Evolutionary conservation across 352 stramenopile genomes (phyloP), one percentile per base, ranked within the genome.

Genomic region (Globisporangium solare): DNA sequence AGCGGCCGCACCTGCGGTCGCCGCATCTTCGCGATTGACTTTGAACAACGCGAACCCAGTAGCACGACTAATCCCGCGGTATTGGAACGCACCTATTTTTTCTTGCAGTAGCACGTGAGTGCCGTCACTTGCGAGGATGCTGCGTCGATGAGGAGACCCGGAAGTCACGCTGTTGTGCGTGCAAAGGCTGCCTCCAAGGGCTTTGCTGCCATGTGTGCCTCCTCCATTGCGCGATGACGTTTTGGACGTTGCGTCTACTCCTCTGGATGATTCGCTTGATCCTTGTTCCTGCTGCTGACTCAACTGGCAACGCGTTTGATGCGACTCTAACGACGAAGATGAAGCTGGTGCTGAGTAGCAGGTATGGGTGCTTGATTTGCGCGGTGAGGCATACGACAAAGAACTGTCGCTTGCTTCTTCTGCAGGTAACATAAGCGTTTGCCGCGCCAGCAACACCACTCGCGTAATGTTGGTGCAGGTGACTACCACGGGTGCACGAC

Each of bases 21-120:
- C 45, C 12, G 12, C 47, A 5, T 51, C 51, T 11, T 59, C 58
- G 24, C 51, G 35, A 3, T 43, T 50, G 11, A 64, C 42, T 41
- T 59, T 64, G 51, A 64, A 64, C 12, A 40, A 45, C 24, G 43
- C 20, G 13, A 64, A 39, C 5, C 58, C 51, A 40, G 15, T 57
- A 40, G 15, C 53, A 21, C 32, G 27, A n/a, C n/a, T 54, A 0
- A 32, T 15, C 7, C 58, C 58, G 15, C 59, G 59, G 41, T 51
- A 52, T 39, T 66, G 53, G 43, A 66, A 66, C 27, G 59, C 45
- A 31, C 24, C 56, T 40, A 66, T 56, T 40, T 57, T 61, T 39
- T 66, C 59, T 18, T 61, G 54, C 20, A 66, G 24, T 8, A 66
- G 46, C 21, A 66, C 47, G 47, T 66, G 59, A 8, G 49, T 21